Conservation (phyloP, 225 moss, liverwort and hornwort genomes). For the Climacium dendroides region DNA sequence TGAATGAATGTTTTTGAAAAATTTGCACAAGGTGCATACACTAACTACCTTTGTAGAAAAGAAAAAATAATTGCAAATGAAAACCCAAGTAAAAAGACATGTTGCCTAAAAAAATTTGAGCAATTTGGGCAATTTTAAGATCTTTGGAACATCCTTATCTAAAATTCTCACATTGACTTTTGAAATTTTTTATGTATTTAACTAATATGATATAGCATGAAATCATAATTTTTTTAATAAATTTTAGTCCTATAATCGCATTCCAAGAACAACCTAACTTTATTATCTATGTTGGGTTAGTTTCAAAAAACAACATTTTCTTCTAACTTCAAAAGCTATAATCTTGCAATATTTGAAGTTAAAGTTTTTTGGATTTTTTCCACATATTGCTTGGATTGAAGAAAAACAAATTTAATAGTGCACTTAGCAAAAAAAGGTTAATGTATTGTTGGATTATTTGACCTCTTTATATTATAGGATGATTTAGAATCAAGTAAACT, state of each 20-base stretch:
- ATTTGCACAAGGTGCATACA: too few relatives aligned
- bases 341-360: background rate
- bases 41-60: too few relatives aligned
- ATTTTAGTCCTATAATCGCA: background rate
- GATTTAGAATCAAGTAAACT: background rate
- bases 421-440: background rate
- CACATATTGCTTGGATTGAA: too few relatives aligned
- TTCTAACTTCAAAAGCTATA: background rate
- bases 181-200: background rate
- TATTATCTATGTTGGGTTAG: background rate
- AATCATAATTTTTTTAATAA: background rate
- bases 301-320: too few relatives aligned
- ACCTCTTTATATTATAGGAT: background rate
- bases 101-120: background rate
- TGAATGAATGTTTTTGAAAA: too few relatives aligned
- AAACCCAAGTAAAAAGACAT: background rate
- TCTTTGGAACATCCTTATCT: background rate
- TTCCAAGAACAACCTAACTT: background rate
- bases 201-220: background rate
- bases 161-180: accelerated
- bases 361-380: background rate
- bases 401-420: background rate
- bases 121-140: background rate
- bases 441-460: background rate
- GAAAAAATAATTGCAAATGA: accelerated